phyloP scores from a whole-genome alignment of 78 protist species.

The Dictyostelium citrinum region DNA sequence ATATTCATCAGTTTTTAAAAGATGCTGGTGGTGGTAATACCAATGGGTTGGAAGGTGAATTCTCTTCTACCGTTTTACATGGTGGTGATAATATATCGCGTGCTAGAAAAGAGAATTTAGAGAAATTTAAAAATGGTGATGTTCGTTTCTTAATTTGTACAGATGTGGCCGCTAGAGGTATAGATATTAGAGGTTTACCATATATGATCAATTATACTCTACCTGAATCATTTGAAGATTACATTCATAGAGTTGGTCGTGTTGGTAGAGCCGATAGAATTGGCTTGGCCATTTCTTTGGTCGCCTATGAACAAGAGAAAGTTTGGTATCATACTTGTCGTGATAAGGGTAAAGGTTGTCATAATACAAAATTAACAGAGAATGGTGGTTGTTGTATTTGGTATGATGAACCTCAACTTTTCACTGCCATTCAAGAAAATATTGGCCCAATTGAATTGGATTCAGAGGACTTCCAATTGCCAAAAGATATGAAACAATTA shows the following conservation, averaged over 20 bases:
- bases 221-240: conserved; percentile 90
- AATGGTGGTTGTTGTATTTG: conserved; percentile 89
- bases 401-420: conserved; percentile 85
- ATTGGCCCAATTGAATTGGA: conserved; percentile 31
- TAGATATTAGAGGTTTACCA: conserved; percentile 85
- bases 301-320: conserved; percentile 75
- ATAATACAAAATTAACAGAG: conserved; percentile 26
- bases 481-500: background rate
- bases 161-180: conserved; percentile 90
- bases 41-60: conserved; percentile 4
- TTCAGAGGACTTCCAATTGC: background rate
- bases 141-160: conserved; percentile 89
- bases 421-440: conserved; percentile 2
- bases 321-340: conserved; percentile 88
- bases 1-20: conserved; percentile 60
- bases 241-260: conserved; percentile 95
- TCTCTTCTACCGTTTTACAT: conserved; percentile 63
- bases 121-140: conserved; percentile 84
- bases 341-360: conserved; percentile 57
- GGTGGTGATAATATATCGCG: background rate
- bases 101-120: conserved; percentile 70
- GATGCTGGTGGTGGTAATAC: conserved; percentile 29
- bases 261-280: conserved; percentile 93
- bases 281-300: conserved; percentile 90
- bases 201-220: conserved; percentile 85